Evolutionary conservation across 768 basidiomycete species (phyloP).

Genomic region (Russula griseocarnosa): DNA sequence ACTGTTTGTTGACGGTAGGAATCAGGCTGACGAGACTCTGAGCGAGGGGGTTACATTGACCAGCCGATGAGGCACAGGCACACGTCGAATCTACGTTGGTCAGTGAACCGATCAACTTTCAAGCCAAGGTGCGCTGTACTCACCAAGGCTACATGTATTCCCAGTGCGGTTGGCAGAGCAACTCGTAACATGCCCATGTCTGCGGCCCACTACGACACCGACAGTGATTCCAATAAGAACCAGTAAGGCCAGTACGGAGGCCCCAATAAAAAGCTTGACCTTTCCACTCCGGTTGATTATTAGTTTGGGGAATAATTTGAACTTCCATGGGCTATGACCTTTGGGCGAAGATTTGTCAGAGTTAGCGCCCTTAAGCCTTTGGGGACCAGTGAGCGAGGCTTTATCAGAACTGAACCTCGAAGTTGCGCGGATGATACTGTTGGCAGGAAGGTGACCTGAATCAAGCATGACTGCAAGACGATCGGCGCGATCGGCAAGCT

Average conservation of each 20-base stretch:
- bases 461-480: slow-evolving; percentile 48
- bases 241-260: slow-evolving; percentile 33
- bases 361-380: slow-evolving; percentile 10
- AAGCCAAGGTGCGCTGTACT: slow-evolving; percentile 29
- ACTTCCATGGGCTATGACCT: slow-evolving; percentile 7
- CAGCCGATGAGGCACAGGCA: slow-evolving; percentile 48
- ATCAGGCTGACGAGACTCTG: slow-evolving; percentile 48
- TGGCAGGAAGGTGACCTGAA: slow-evolving; percentile 51
- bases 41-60: slow-evolving; percentile 52
- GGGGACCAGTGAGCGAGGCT: neutral
- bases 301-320: slow-evolving; percentile 9
- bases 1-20: slow-evolving; percentile 46
- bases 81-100: slow-evolving; percentile 55
- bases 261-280: slow-evolving; percentile 22
- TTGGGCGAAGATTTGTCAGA: neutral
- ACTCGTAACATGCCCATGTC: slow-evolving; percentile 27
- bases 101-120: slow-evolving; percentile 10
- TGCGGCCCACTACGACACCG: slow-evolving; percentile 41
- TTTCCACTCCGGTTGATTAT: slow-evolving; percentile 21
- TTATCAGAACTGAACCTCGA: slow-evolving; percentile 6
- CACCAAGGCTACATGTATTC: slow-evolving; percentile 53
- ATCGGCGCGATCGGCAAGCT: slow-evolving; percentile 50
- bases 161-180: slow-evolving; percentile 49
- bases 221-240: slow-evolving; percentile 42
- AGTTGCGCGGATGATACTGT: slow-evolving; percentile 38